phyloP scores from a whole-genome alignment of 331 rosid species.

The Malus hybrid region DNA sequence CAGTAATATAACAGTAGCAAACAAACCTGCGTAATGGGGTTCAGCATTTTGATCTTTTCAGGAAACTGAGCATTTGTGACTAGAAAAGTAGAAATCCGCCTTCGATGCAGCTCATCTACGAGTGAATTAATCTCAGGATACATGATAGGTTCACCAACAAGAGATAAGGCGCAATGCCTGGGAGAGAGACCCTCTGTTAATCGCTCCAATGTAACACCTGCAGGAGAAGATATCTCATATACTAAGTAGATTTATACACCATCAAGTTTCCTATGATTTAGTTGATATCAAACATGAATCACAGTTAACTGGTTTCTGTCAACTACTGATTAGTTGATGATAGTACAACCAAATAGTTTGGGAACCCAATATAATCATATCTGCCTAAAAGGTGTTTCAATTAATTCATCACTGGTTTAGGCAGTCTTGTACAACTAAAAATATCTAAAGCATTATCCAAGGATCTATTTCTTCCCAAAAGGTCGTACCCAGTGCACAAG shows the following conservation, averaged over 20 bases:
- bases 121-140: constrained; percentile 91
- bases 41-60: constrained; percentile 62
- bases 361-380: not conserved
- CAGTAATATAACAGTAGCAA: not conserved
- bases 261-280: not conserved
- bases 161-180: constrained; percentile 92
- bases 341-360: not conserved
- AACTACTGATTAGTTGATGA: not conserved
- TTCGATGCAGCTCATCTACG: constrained; percentile 74
- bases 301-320: not conserved
- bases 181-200: constrained; percentile 85
- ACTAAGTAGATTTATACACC: not conserved
- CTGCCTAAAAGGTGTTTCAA: not conserved
- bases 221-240: constrained; percentile 9
- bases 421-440: not conserved
- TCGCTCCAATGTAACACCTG: constrained; percentile 87
- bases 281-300: not conserved
- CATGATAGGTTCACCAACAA: constrained; percentile 99
- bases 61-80: constrained; percentile 99
- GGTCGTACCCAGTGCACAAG: no score
- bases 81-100: constrained; percentile 83
- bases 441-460: not conserved
- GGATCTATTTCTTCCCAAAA: not conserved
- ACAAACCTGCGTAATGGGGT: constrained; percentile 82
- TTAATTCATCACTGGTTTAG: not conserved